Base-by-base conservation (phyloP, 192 early-diverging fungal genomes). In the Mortierella claussenii region DNA sequence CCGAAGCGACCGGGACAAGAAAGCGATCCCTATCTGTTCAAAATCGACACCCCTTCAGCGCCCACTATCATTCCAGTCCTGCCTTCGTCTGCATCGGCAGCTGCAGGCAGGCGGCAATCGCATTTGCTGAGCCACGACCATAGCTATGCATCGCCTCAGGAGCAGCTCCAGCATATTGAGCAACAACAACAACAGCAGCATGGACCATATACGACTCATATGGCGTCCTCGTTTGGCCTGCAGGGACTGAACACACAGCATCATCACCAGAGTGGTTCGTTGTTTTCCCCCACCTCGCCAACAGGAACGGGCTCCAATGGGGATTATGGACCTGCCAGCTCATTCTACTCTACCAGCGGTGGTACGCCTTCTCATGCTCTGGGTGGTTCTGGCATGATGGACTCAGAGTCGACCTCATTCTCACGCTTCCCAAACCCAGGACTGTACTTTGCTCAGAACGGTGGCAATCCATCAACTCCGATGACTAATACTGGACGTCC, bases 91-190 rank as follows among this genome's bases (percentile, higher is more conserved):
- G 44, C 70, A 46, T 21, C 62, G 21, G 44, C 70, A 46, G 33
- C 58, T 3, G 31, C 51, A 13, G 65, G 48, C 50, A 33, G 70
- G 11, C 70, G 70, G 15, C 70, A 75, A 33, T 75, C 70, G 3
- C 70, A 75, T 42, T 44, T 75, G 10, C 42, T 75, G 37, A 75
- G 63, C 46, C 70, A 75, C 18, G 70, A 75, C 20, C 69, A 73
- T 21, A 60, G 40, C 7, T 75, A 75, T 21, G 45, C 56, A 20
- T 65, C 69, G 15, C 55, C 70, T 20, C 70, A 75, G 51, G 70
- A 75, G 23, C 70, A 65, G 18, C 57, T 75, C 4, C 70, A 75
- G 28, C 70, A 65, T 30, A 60, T 75, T 27, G 70, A 65, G 36
- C 62, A 74, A n/a, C 70, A 65, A 27, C 70, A 65, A 36, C 61